Evolutionary conservation across 352 stramenopile species (phyloP), one percentile per base, ranked within the genome.

Genomic region (Phytopythium boreale): DNA sequence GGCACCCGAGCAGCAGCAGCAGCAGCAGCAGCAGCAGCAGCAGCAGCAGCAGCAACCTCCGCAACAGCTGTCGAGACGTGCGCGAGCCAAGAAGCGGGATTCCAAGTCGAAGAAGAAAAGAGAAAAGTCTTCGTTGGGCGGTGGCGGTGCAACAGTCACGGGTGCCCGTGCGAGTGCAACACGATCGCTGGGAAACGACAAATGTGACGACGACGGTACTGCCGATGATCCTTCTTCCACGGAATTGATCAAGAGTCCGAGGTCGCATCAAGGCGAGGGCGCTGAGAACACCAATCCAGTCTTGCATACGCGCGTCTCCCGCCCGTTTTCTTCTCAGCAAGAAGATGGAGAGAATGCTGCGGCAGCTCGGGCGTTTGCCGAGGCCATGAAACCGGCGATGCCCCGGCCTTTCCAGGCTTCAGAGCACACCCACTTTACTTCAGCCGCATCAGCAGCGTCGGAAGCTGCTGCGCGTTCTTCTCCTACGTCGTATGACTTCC

Each of bases 401-500:
- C 9, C 55, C 6, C 9, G 55, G 15, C n/a, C 55, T 11, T 60
- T 60, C 10, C 36, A 29, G 20, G 14, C 34, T 11, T 15, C 39
- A 12, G 56, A 37, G 6, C 56, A 27, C 4, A 8, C 49, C 1
- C 69, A 58, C 61, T 77, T 76, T 26, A 46, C 67, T 10, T 80
- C 73, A 43, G 57, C 70, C 4, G 37, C 12, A 55, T 63, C 56
- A 17, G 53, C 55, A 2, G 55, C 55, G 9, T 44, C 55, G 34
- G 55, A n/a, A 22, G 36, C 55, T 22, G 55, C 55, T 22, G 55
- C 55, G 14, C 63, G 65, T 7, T 56, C 69, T 34, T 56, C 73
- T 2, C 65, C 73, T 36, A 52, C 65, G 9, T 75, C 71, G 51
- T 71, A 59, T 22, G 69, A 70, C 61, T 76, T 72, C 5, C 71